These are phyloP conservation scores for Aspergillus ellipticus DNA, from an alignment of 495 filamentous ascomycete species.

Conservation along the genomic window DNA sequence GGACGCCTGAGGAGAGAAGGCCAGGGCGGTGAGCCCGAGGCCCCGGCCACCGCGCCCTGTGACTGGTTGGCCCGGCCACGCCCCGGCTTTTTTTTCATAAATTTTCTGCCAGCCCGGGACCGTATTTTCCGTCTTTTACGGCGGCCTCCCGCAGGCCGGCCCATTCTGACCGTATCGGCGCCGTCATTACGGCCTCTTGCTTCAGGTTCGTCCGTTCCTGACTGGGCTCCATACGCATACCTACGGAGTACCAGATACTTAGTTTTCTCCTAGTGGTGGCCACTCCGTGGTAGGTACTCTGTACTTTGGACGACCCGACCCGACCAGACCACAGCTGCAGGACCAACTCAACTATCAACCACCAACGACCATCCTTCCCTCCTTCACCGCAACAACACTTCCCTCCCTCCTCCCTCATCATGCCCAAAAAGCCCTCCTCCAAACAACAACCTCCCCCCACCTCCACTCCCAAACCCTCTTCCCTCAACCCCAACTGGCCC, in stretches of 20 bases:
- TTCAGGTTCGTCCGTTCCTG: background rate
- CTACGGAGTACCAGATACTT: no score
- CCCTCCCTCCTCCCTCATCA: background rate
- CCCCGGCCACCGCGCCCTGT: conserved; percentile 6
- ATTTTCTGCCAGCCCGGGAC: conserved; percentile 7
- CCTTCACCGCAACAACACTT: background rate
- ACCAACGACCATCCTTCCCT: no score
- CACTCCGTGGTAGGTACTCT: no score
- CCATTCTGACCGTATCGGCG: background rate
- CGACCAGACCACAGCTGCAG: no score
- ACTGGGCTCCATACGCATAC: background rate
- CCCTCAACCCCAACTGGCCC: conserved; percentile 60
- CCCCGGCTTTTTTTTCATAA: conserved; percentile 24
- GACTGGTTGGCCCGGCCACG: conserved; percentile 17
- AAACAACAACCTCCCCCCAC: conserved; percentile 13
- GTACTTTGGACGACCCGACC: no score
- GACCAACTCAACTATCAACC: no score
- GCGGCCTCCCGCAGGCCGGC: background rate
- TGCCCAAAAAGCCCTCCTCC: conserved; percentile 11
- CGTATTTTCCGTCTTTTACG: background rate
- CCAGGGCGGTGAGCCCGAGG: conserved; percentile 16
- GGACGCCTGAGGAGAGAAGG: conserved; percentile 26
- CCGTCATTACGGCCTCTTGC: background rate
- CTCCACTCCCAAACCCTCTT: conserved; percentile 16
- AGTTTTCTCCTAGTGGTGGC: no score